Conservation (phyloP, 225 moss, liverwort and hornwort genomes). For the Climacium dendroides region DNA sequence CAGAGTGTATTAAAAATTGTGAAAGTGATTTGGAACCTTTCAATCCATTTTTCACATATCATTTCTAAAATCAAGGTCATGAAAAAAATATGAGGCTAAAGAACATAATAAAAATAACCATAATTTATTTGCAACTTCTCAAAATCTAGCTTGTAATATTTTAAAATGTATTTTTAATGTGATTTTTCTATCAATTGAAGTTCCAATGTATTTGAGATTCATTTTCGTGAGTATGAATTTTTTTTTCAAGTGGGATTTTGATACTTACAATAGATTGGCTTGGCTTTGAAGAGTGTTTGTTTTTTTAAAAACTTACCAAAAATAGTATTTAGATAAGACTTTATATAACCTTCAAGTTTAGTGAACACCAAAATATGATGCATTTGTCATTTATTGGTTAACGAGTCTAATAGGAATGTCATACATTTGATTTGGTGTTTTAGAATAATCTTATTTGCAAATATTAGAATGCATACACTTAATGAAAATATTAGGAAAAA, state of each 20-base stretch:
- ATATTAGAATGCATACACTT: background rate
- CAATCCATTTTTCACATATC: background rate
- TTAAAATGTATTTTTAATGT: background rate
- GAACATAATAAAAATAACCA: background rate
- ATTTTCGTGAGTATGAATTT: no score
- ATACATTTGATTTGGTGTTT: background rate
- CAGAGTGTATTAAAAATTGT: fast-evolving
- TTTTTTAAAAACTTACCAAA: background rate
- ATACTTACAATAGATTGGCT: background rate
- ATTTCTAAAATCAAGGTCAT: background rate
- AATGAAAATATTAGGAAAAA: background rate
- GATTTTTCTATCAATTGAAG: no score
- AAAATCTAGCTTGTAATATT: no score
- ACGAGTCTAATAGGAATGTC: background rate
- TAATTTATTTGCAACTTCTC: no score
- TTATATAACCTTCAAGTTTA: background rate
- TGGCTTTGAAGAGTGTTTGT: background rate
- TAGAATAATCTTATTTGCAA: background rate
- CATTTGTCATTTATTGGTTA: fast-evolving
- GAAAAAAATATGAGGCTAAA: background rate
- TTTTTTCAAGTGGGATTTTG: background rate
- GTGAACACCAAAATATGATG: fast-evolving
- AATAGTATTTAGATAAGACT: background rate
- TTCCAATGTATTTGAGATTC: background rate
- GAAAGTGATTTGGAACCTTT: background rate